Evolutionary conservation across 202 grass and related monocot species (phyloP).

Genomic region (Tripidium arundinaceum): DNA sequence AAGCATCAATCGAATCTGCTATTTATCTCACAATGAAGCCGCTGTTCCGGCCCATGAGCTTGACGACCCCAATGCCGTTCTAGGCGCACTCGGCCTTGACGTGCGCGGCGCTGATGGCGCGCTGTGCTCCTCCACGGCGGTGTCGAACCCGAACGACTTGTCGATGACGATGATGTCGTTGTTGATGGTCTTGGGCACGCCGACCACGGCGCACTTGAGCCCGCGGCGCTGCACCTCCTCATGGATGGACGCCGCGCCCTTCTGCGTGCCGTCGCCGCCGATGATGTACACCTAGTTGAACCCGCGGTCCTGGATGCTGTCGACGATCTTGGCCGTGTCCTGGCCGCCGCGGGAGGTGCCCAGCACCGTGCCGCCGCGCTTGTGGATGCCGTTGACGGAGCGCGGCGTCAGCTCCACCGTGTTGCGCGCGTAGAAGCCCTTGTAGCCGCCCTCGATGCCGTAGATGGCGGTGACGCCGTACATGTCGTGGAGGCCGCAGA

Average conservation of each 20-base stretch:
- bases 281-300: conserved; percentile 91
- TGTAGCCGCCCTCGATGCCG: conserved; percentile 28
- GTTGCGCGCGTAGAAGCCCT: conserved; percentile 80
- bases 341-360: conserved; percentile 68
- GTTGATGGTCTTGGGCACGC: background rate
- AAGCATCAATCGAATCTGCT: background rate
- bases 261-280: conserved; percentile 77
- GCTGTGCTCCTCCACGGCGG: background rate
- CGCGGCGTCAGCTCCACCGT: conserved; percentile 61
- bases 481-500: conserved; percentile 81
- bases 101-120: background rate
- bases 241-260: conserved; percentile 53
- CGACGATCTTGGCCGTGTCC: conserved; percentile 71
- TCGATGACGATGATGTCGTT: background rate
- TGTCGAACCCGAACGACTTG: background rate
- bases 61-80: background rate
- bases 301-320: conserved; percentile 71
- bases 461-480: conserved; percentile 9
- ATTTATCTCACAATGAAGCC: background rate
- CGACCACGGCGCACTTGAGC: background rate
- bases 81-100: background rate
- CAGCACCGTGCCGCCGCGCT: conserved; percentile 74
- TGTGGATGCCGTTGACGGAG: conserved; percentile 74
- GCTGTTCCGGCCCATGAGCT: background rate
- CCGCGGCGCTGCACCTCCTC: conserved; percentile 53